A percentile compares a stretch with the other conserved stretches of the same genome.
Evolutionary conservation across 768 basidiomycete species (phyloP).

Genomic region (Mycena vulgaris): DNA sequence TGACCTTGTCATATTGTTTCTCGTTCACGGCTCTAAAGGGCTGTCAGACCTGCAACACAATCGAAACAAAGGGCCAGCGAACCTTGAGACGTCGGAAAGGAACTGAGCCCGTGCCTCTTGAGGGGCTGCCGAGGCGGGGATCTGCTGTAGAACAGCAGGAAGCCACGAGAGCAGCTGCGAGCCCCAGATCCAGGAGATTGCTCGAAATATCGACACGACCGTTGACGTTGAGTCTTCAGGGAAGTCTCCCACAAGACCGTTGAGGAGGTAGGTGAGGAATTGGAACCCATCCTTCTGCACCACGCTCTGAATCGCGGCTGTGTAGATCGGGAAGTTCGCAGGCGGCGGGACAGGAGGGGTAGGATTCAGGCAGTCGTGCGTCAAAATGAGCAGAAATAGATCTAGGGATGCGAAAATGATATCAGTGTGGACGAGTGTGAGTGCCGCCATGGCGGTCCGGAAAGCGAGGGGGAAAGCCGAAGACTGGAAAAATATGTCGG

Average conservation of each 20-base stretch:
- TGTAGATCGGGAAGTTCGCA: slow-evolving; percentile 75
- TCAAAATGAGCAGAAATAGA: slow-evolving; percentile 81
- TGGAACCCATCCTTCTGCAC: slow-evolving; percentile 82
- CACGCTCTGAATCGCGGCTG: slow-evolving; percentile 70
- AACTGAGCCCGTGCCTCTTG: slow-evolving; percentile 80
- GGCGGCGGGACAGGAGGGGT: slow-evolving; percentile 58
- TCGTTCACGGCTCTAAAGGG: slow-evolving; percentile 72
- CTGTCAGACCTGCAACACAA: slow-evolving; percentile 21
- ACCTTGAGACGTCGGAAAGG: slow-evolving; percentile 83
- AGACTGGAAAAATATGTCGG: slow-evolving; percentile 86
- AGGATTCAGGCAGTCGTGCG: slow-evolving; percentile 78
- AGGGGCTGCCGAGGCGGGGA: slow-evolving; percentile 75
- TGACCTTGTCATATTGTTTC: slow-evolving; percentile 84
- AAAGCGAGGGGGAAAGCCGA: slow-evolving; percentile 85
- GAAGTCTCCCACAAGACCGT: slow-evolving; percentile 89
- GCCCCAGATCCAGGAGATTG: slow-evolving; percentile 77
- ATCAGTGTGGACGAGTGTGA: slow-evolving; percentile 88
- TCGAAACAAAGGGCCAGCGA: slow-evolving; percentile 47
- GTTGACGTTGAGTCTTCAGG: slow-evolving; percentile 85
- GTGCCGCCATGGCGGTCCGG: slow-evolving; percentile 80
- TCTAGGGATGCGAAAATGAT: slow-evolving; percentile 88
- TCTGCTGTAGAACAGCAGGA: slow-evolving; percentile 76
- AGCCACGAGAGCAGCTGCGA: slow-evolving; percentile 81
- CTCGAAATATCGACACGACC: slow-evolving; percentile 85
- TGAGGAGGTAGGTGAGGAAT: slow-evolving; percentile 77